A percentile compares a stretch with the other conserved stretches of the same genome.
Conservation (phyloP, 768 basidiomycete species). For the Suillus variegatus region DNA sequence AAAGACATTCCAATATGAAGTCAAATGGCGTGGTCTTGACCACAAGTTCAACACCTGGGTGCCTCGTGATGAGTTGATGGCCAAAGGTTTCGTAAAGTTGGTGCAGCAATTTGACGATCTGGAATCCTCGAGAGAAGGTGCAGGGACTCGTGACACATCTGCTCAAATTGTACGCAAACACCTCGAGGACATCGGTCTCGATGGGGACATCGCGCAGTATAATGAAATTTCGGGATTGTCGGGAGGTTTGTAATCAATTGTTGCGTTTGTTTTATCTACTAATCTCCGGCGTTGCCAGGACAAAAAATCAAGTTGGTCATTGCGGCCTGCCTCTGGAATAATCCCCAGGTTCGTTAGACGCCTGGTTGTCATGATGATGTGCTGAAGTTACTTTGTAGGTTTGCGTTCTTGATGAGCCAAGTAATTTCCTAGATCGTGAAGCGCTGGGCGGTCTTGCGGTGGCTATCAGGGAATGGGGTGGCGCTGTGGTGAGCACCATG, state of each 20-base stretch:
- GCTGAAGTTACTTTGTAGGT: slow-evolving; percentile 40
- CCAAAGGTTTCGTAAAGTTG: slow-evolving; percentile 86
- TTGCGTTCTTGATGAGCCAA: slow-evolving; percentile 86
- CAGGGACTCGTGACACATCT: slow-evolving; percentile 86
- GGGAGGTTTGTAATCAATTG: slow-evolving; percentile 60
- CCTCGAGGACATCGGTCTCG: slow-evolving; percentile 92
- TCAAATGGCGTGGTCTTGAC: slow-evolving; percentile 83
- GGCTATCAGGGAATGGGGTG: slow-evolving; percentile 93
- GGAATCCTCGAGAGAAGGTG: slow-evolving; percentile 93
- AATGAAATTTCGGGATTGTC: slow-evolving; percentile 94
- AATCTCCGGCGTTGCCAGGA: slow-evolving; percentile 39
- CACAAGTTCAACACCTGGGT: slow-evolving; percentile 92
- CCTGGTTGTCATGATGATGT: slow-evolving; percentile 6
- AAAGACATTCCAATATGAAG: slow-evolving; percentile 92
- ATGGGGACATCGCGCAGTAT: slow-evolving; percentile 98
- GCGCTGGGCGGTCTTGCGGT: slow-evolving; percentile 93
- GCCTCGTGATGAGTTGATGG: slow-evolving; percentile 80
- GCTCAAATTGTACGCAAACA: slow-evolving; percentile 85
- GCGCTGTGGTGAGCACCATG: slow-evolving; percentile 68
- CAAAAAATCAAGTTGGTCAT: slow-evolving; percentile 98
- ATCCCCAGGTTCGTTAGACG: slow-evolving; percentile 67
- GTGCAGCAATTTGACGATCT: slow-evolving; percentile 96
- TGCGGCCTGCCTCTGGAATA: slow-evolving; percentile 95
- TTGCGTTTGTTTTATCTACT: slow-evolving; percentile 2
- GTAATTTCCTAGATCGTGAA: slow-evolving; percentile 97